Evolutionary conservation across 768 basidiomycete species (phyloP).

Genomic region (Cystofilobasidium bisporidii): DNA sequence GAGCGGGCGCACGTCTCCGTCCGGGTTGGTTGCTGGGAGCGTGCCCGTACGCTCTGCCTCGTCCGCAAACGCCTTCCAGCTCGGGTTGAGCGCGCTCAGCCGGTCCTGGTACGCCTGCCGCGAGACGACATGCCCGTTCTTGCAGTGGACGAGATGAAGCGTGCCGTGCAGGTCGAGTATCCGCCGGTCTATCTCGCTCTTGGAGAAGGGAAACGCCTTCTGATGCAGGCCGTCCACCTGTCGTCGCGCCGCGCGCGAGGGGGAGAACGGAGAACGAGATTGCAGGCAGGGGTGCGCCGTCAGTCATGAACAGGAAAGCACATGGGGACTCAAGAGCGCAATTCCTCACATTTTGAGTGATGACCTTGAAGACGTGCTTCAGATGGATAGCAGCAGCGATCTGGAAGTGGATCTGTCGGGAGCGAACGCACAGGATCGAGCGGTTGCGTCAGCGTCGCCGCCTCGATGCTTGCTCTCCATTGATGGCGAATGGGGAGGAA

Average conservation of each 20-base stretch:
- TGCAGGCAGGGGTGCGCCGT: not conserved
- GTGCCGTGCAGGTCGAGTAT: constrained; percentile 85
- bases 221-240: constrained; percentile 88
- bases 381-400: constrained; percentile 75
- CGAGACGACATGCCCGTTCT: constrained; percentile 57
- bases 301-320: too few relatives aligned
- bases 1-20: constrained; percentile 64
- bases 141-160: constrained; percentile 66
- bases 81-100: constrained; percentile 54
- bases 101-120: constrained; percentile 63
- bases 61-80: constrained; percentile 56
- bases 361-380: constrained; percentile 51
- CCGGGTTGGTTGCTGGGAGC: constrained; percentile 72
- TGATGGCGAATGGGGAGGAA: too few relatives aligned
- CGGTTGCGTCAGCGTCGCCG: too few relatives aligned
- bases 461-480: too few relatives aligned
- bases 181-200: constrained; percentile 35
- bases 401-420: constrained; percentile 76
- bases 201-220: constrained; percentile 47
- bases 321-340: too few relatives aligned
- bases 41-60: constrained; percentile 47
- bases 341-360: constrained; percentile 53
- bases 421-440: too few relatives aligned
- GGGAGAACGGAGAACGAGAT: constrained; percentile 32
- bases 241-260: too few relatives aligned